A percentile compares a stretch with the other conserved stretches of the same genome.
These are phyloP conservation scores for Salvia hispanica DNA, from an alignment of 257 asterid species.

Conservation along the genomic window DNA sequence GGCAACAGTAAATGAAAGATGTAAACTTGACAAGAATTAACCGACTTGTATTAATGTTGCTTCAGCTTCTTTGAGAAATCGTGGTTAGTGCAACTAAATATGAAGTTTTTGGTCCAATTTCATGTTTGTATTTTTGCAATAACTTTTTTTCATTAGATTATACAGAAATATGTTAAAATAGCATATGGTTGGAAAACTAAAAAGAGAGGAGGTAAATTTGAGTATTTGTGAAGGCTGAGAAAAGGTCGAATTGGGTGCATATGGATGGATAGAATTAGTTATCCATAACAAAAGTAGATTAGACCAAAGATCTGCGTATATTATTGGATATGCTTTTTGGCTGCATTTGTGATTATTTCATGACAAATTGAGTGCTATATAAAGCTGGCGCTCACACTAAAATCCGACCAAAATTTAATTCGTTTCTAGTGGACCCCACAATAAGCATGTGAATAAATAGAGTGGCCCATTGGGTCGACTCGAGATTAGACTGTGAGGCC, in stretches of 20 bases:
- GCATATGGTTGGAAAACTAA: too few species aligned
- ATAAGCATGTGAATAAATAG: background rate
- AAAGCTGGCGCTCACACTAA: conserved; percentile 27
- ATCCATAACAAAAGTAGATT: conserved; percentile 32
- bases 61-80: conserved; percentile 19
- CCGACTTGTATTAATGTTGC: conserved; percentile 23
- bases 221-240: too few species aligned
- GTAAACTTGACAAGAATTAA: conserved; percentile 33
- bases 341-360: conserved; percentile 25
- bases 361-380: conserved; percentile 31
- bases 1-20: conserved; percentile 29
- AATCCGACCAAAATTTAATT: background rate
- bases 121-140: too few species aligned
- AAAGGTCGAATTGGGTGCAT: conserved; percentile 36
- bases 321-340: conserved; percentile 35
- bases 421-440: conserved; percentile 13
- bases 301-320: conserved; percentile 32
- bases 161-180: too few species aligned
- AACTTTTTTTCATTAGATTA: too few species aligned
- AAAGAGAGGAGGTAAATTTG: too few species aligned
- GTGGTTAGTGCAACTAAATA: conserved; percentile 14
- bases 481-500: too few species aligned
- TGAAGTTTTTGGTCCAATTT: background rate
- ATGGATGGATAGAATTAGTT: conserved; percentile 23
- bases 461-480: too few species aligned